A percentile compares a stretch with the other conserved stretches of the same genome.
Conservation (phyloP, 352 stramenopile species). For the Globisporangium parvum region DNA sequence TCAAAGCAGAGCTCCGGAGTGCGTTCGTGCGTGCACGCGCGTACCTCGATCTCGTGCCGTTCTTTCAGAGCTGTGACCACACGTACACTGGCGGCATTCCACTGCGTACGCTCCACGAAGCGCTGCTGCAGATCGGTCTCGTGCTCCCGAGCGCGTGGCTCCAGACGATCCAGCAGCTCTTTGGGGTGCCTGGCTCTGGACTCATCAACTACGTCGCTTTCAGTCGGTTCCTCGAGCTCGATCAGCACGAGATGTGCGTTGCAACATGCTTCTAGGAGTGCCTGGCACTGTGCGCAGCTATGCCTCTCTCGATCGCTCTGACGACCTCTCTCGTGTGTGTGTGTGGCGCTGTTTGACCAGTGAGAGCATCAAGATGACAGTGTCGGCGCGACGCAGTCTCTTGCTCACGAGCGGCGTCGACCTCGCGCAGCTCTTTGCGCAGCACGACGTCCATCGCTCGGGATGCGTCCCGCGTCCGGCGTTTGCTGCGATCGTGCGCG, state of each 20-base stretch:
- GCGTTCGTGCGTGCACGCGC: constrained; percentile 38
- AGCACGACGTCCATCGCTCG: constrained; percentile 31
- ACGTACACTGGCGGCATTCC: constrained; percentile 26
- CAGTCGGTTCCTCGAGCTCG: constrained; percentile 39
- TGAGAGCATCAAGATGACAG: constrained; percentile 33
- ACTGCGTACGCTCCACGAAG: constrained; percentile 37
- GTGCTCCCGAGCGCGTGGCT: constrained; percentile 25
- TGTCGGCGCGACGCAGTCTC: constrained; percentile 22
- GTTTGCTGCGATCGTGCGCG: constrained; percentile 33
- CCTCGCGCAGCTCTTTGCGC: constrained; percentile 30
- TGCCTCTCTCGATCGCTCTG: neutral
- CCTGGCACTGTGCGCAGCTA: neutral
- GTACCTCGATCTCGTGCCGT: constrained; percentile 35
- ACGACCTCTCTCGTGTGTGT: neutral
- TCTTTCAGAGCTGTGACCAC: constrained; percentile 53
- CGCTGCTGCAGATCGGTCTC: constrained; percentile 37
- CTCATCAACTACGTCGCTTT: constrained; percentile 54
- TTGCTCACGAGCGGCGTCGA: constrained; percentile 28
- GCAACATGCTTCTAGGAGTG: neutral
- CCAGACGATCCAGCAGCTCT: constrained; percentile 35
- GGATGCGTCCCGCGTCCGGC: constrained; percentile 33
- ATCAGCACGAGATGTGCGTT: constrained; percentile 45
- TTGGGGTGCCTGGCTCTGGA: constrained; percentile 23
- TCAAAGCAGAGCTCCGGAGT: constrained; percentile 42
- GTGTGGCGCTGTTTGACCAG: constrained; percentile 7